These are phyloP conservation scores for Fusarium oligoseptatum DNA, from an alignment of 2,329 filamentous ascomycete species.

Conservation along the genomic window DNA sequence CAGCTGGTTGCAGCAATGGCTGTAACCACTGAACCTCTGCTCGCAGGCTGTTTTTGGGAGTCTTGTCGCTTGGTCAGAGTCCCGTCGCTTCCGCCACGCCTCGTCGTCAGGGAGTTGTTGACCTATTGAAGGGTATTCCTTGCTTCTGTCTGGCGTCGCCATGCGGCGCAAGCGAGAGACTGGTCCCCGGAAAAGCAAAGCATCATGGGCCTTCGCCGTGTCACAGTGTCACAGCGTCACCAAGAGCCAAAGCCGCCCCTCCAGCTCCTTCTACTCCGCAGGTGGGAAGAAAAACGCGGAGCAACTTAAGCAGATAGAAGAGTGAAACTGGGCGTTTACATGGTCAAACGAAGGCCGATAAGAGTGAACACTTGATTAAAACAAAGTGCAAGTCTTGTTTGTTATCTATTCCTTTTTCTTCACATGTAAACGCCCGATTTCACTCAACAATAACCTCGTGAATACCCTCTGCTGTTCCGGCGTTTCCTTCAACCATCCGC, in stretches of 20 bases:
- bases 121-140: neutral
- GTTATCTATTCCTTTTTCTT: neutral
- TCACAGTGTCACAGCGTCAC: constrained; percentile 39
- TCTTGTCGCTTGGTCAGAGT: neutral
- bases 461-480: constrained; percentile 5
- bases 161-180: neutral
- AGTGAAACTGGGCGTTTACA: neutral
- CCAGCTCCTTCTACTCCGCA: constrained; percentile 11
- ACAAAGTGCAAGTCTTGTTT: neutral
- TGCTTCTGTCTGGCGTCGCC: neutral
- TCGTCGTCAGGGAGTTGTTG: constrained; percentile 3
- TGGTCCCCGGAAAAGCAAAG: constrained; percentile 18
- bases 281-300: neutral
- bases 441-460: neutral
- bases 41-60: neutral
- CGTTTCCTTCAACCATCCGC: neutral
- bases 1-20: constrained; percentile 21
- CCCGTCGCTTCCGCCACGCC: neutral
- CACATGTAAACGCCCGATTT: neutral
- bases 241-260: constrained; percentile 17
- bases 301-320: neutral
- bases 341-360: neutral
- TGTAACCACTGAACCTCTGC: neutral
- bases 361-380: neutral
- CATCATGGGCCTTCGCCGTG: constrained; percentile 22